Evolutionary conservation across 805 yeast species (phyloP), one percentile per base, ranked within the genome.

Genomic region (Candida ficus): DNA sequence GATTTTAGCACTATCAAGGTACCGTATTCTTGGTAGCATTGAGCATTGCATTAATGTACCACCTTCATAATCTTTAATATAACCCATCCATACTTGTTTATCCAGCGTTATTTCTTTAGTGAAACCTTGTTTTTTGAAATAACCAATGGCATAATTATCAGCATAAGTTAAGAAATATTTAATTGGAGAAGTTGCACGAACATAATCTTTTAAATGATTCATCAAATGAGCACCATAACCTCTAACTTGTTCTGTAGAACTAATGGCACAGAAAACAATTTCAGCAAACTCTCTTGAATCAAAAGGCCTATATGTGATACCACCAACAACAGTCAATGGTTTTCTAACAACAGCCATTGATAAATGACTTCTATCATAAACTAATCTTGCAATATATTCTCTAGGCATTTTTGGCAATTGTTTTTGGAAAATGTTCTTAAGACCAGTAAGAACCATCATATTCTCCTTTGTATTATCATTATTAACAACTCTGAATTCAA

Each of bases 381-480:
- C 98, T 46, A 93, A 73, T 49, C 99, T 69, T 6, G 96, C 88
- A 56, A 93, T 93, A 63, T 93, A 93, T 58, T 93, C 98, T 46
- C 93, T 76, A 17, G 99, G 99, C 99, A 93, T 93, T 63, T 93
- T 91, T 2, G 99, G 99, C 47, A 93, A 73, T 64, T 93, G 99
- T 56, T 90, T 90, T 60, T 93, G 99, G 62, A 93, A 93, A 49
- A 93, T 91, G 59, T 91, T 93, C 63, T 93, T 93, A 47, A 93
- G 65, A 2, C 99, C 99, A 0, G 98, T 93, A 47, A 93, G 68
- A 37, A 93, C 91, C 71, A 93, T 87, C 69, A 93, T 68, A 60
- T 77, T 87, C 54, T 93, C 99, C 45, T 74, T 73, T 3, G 89
- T 72, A 57, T 89, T 87, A 60, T 93, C 98, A 64, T 93, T 91